Evolutionary conservation across 768 basidiomycete species (phyloP), one percentile per base, ranked within the genome.

Genomic region (Amanita fuliginea): DNA sequence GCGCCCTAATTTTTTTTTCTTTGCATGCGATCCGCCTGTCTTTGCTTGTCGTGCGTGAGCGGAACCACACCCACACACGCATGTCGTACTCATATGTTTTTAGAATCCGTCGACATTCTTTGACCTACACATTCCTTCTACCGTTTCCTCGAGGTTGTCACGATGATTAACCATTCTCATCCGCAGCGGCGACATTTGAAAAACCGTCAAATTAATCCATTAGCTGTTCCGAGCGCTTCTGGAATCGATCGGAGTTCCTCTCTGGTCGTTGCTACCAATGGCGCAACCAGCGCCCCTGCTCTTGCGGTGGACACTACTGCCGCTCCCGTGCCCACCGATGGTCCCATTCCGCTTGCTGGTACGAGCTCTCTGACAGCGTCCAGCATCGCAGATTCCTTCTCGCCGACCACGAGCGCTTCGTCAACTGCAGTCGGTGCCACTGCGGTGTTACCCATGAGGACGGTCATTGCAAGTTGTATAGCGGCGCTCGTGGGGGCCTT

Each of bases 391-490:
- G 30, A 5, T 30, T 36, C 22, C 26, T 28, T 9, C 7, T 6
- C 35, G 32, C 13, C 18, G 6, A 4, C 10, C 22, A 24, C 32
- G n/a, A 4, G 22, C 24, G 8, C 55, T 13, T 28, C 58, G 2
- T 1, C 62, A n/a, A 26, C 53, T 22, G 24, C 63, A 4, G 53
- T 42, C 37, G 50, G 55, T 42, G 49, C 60, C 14, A 53, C 57
- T 34, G 62, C 62, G 16, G 51, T 62, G 4, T 74, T 78, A 13
- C 58, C 75, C 3, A 55, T 75, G 51, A 67, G 72, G 51, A 75
- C 79, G 4, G 81, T 83, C 30, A 67, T 86, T 30, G 83, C 74
- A 3, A 72, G 73, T 18, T 86, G 83, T 54, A 65, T 83, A 1
- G 83, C 74, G 3, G 77, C 80, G 21, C 72, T 84, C 56, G 73